phyloP scores from a whole-genome alignment of 2,329 filamentous ascomycete genomes.

The Penicillium psychrosexuale region DNA sequence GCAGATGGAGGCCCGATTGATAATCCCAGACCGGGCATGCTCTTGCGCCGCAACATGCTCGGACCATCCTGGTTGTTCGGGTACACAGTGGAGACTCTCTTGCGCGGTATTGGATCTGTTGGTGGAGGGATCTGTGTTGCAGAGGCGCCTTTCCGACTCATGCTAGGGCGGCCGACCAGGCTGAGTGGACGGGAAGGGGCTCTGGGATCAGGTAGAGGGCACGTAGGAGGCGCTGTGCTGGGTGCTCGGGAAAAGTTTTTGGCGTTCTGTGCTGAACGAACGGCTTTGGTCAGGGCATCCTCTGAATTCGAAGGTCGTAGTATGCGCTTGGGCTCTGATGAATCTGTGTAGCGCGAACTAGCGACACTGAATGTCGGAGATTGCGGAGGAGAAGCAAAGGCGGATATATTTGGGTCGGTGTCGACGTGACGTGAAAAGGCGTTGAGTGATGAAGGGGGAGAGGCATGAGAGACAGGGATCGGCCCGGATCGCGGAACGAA shows the following conservation, averaged over 20 bases:
- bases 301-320: constrained; percentile 31
- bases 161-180: constrained; percentile 15
- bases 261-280: constrained; percentile 12
- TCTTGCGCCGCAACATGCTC: constrained; percentile 31
- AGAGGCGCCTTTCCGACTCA: constrained; percentile 12
- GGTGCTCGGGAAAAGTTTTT: constrained; percentile 19
- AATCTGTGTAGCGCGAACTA: constrained; percentile 23
- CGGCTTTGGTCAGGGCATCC: constrained; percentile 24
- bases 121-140: constrained; percentile 10
- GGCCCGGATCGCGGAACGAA: constrained; percentile 27
- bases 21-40: constrained; percentile 34
- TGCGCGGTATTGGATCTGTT: constrained; percentile 11
- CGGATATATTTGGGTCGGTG: constrained; percentile 19
- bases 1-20: constrained; percentile 29
- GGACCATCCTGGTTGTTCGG: constrained; percentile 8
- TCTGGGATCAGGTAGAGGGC: constrained; percentile 12
- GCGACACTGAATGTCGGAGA: constrained; percentile 30
- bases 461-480: constrained; percentile 11
- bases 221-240: constrained; percentile 4
- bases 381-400: constrained; percentile 32
- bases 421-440: constrained; percentile 15
- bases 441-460: constrained; percentile 15
- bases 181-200: constrained; percentile 23
- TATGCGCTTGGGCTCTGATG: constrained; percentile 23
- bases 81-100: constrained; percentile 14